Percentiles rank a stretch among this genome's conserved stretches.
These are phyloP conservation scores for Pichia occidentalis DNA, from an alignment of 805 yeast species.

Conservation along the genomic window DNA sequence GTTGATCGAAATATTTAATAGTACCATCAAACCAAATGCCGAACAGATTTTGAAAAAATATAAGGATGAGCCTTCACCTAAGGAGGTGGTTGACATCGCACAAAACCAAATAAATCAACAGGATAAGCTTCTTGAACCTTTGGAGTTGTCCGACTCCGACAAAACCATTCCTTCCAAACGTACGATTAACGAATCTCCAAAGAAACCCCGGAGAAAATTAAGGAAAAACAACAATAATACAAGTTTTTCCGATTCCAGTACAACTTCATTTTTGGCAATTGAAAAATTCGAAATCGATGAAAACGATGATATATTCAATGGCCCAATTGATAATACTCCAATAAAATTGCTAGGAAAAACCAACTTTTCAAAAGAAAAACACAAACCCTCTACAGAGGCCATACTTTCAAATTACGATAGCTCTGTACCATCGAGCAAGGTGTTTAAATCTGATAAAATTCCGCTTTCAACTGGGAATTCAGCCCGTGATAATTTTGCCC, in stretches of 20 bases:
- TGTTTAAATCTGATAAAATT: not conserved
- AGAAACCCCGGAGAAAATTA: constrained; percentile 1
- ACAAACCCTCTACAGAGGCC: constrained; percentile 8
- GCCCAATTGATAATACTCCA: constrained; percentile 13
- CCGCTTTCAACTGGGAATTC: too few relatives aligned
- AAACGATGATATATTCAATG: constrained; percentile 15
- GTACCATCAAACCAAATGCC: constrained; percentile 45
- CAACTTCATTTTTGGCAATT: constrained; percentile 15
- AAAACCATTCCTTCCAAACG: constrained; percentile 13
- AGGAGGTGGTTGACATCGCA: constrained; percentile 5
- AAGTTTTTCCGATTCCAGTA: constrained; percentile 6
- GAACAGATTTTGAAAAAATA: constrained; percentile 32
- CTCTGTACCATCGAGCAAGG: constrained; percentile 18
- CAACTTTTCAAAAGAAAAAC: constrained; percentile 2
- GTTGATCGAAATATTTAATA: constrained; percentile 54
- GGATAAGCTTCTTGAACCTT: constrained; percentile 1
- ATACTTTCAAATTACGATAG: constrained; percentile 16
- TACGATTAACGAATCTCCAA: not conserved
- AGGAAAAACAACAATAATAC: constrained; percentile 3
- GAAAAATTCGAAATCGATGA: constrained; percentile 22
- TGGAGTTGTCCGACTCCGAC: constrained; percentile 1
- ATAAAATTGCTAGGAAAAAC: constrained; percentile 5
- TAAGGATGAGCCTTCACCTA: not conserved
- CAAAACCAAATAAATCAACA: not conserved
- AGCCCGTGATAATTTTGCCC: too few relatives aligned